These are phyloP conservation scores for Calonectria fujianensis DNA, from an alignment of 2,329 filamentous ascomycete species.

Conservation along the genomic window DNA sequence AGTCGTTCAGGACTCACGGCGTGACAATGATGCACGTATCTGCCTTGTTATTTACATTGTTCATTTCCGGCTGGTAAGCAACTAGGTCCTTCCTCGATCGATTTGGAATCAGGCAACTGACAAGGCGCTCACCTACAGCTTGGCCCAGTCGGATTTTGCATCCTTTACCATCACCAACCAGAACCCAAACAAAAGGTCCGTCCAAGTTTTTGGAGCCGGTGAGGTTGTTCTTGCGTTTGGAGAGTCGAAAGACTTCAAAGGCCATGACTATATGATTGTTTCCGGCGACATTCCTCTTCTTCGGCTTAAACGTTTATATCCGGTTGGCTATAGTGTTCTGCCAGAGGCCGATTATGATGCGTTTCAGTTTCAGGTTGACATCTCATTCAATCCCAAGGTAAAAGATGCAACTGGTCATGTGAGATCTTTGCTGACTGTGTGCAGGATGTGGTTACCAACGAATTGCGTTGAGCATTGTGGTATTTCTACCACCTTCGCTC, in stretches of 20 bases:
- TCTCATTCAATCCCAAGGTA: not conserved
- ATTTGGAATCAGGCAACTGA: not conserved
- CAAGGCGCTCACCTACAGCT: not conserved
- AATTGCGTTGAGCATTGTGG: not conserved
- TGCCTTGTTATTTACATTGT: not conserved
- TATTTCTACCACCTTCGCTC: not conserved
- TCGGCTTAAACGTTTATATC: not conserved
- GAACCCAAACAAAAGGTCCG: not conserved
- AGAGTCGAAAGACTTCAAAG: not conserved
- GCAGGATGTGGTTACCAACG: not conserved
- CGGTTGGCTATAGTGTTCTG: not conserved
- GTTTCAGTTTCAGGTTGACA: not conserved
- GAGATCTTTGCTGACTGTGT: not conserved
- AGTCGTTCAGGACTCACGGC: not conserved
- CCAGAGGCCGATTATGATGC: not conserved
- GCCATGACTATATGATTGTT: not conserved
- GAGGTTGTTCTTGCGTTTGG: not conserved
- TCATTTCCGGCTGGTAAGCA: not conserved
- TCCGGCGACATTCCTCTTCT: not conserved
- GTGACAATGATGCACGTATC: not conserved
- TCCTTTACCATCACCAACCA: slow-evolving; percentile 4
- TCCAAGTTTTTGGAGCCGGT: not conserved
- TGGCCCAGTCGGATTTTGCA: not conserved
- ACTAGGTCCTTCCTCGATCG: not conserved
- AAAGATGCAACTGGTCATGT: fast-evolving